These are phyloP conservation scores for Pythium insidiosum DNA, from an alignment of 352 stramenopile species.

Conservation along the genomic window DNA sequence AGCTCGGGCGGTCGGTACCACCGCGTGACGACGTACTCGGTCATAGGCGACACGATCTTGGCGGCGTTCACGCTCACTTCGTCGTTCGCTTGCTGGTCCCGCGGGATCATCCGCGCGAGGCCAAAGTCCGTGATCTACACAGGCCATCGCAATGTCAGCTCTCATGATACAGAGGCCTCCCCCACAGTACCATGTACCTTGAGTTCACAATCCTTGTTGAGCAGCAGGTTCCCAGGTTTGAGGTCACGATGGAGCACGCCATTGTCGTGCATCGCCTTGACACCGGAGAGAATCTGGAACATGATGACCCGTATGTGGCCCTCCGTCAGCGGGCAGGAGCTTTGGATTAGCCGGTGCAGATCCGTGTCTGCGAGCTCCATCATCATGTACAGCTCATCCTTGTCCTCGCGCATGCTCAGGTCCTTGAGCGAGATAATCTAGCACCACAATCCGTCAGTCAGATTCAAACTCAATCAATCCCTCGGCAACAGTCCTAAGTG, in stretches of 20 bases:
- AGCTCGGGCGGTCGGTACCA: slow-evolving; percentile 91
- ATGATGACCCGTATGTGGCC: slow-evolving; percentile 84
- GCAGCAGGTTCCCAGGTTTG: slow-evolving; percentile 91
- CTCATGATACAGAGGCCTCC: too few species aligned
- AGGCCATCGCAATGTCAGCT: background rate
- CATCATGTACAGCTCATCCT: slow-evolving; percentile 95
- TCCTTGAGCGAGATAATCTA: slow-evolving; percentile 88
- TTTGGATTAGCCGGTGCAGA: slow-evolving; percentile 87
- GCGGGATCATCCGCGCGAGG: slow-evolving; percentile 81
- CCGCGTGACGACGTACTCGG: slow-evolving; percentile 86
- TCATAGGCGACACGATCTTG: slow-evolving; percentile 61
- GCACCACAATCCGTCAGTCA: too few species aligned
- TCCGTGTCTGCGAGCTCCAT: slow-evolving; percentile 95
- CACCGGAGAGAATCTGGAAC: slow-evolving; percentile 75
- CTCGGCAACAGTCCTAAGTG: too few species aligned
- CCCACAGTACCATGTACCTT: slow-evolving; percentile 35
- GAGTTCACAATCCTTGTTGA: slow-evolving; percentile 89
- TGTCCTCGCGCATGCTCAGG: slow-evolving; percentile 85
- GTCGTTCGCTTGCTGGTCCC: slow-evolving; percentile 19
- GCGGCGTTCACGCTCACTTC: background rate
- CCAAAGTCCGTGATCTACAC: slow-evolving; percentile 91
- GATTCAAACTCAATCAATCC: too few species aligned
- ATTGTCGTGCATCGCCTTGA: slow-evolving; percentile 92
- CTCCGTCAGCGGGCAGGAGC: slow-evolving; percentile 70
- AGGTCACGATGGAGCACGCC: slow-evolving; percentile 91